phyloP scores from a whole-genome alignment of 176 grass and related monocot species.

The Otatea glauca region DNA sequence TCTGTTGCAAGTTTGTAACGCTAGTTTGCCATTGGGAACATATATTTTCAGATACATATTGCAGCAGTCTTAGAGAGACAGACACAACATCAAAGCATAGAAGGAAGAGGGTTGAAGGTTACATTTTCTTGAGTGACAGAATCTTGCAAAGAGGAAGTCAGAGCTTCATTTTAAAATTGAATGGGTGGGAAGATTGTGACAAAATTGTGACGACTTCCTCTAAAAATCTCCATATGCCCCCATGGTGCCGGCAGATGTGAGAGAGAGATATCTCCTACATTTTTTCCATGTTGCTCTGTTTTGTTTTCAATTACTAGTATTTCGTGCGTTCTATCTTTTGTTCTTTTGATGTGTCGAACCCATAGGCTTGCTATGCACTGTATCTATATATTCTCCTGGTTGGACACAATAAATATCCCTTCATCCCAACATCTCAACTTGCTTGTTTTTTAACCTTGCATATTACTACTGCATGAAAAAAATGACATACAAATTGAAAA shows the following conservation, averaged over 20 bases:
- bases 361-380: not conserved
- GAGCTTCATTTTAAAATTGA: conserved; percentile 2
- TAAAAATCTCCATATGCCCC: not conserved
- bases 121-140: not conserved
- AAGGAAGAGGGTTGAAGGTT: not conserved
- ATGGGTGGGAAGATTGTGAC: not conserved
- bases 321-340: not conserved
- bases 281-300: not conserved
- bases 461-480: not conserved
- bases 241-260: not conserved
- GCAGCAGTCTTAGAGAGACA: not conserved
- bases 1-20: not conserved
- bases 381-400: not conserved
- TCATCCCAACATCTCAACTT: conserved; percentile 1
- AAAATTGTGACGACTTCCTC: not conserved
- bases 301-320: not conserved
- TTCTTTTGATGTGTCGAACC: conserved; percentile 10
- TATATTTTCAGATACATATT: conserved; percentile 4
- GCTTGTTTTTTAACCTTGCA: not conserved
- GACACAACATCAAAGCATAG: not conserved
- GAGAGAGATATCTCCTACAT: not conserved
- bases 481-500: not conserved
- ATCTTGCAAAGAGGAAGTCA: conserved; percentile 19
- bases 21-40: not conserved
- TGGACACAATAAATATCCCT: not conserved